Evolutionary conservation across 495 filamentous ascomycete genomes (phyloP).

Genomic region (Talaromyces proteolyticus): DNA sequence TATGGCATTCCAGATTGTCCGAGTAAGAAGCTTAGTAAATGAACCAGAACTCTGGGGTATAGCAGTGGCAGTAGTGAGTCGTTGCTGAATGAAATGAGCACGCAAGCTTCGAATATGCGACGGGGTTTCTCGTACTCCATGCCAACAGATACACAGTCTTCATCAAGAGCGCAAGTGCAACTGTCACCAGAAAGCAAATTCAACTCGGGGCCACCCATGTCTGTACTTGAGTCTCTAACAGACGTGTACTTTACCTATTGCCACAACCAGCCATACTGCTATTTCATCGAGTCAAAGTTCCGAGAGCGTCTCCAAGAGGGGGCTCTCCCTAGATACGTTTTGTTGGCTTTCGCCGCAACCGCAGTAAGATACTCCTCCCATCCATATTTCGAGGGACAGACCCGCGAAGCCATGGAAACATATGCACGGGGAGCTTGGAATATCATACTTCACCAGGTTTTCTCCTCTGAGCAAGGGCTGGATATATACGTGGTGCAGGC

Average conservation of each 20-base stretch:
- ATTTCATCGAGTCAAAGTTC: constrained; percentile 21
- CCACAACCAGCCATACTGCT: constrained; percentile 25
- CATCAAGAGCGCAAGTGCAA: too few relatives aligned
- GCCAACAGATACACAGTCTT: too few relatives aligned
- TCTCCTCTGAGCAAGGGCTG: constrained; percentile 9
- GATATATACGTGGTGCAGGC: constrained; percentile 21
- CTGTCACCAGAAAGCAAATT: neutral
- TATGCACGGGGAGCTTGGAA: constrained; percentile 24
- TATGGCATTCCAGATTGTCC: too few relatives aligned
- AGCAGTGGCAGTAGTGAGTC: too few relatives aligned
- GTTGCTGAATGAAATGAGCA: too few relatives aligned
- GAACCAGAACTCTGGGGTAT: too few relatives aligned
- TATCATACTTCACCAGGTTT: constrained; percentile 11
- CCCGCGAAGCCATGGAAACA: constrained; percentile 13
- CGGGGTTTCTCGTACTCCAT: too few relatives aligned
- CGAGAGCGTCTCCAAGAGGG: constrained; percentile 9
- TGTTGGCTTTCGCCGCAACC: constrained; percentile 17
- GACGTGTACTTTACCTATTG: constrained; percentile 17
- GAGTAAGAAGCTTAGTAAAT: too few relatives aligned
- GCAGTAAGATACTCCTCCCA: too few relatives aligned
- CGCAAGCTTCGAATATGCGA: too few relatives aligned
- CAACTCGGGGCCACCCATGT: neutral
- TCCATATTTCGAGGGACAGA: constrained; percentile 12
- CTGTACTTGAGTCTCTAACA: neutral
- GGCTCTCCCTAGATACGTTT: constrained; percentile 15